phyloP scores from a whole-genome alignment of 2,329 filamentous ascomycete genomes.

The Aspergillus ochraceus region DNA sequence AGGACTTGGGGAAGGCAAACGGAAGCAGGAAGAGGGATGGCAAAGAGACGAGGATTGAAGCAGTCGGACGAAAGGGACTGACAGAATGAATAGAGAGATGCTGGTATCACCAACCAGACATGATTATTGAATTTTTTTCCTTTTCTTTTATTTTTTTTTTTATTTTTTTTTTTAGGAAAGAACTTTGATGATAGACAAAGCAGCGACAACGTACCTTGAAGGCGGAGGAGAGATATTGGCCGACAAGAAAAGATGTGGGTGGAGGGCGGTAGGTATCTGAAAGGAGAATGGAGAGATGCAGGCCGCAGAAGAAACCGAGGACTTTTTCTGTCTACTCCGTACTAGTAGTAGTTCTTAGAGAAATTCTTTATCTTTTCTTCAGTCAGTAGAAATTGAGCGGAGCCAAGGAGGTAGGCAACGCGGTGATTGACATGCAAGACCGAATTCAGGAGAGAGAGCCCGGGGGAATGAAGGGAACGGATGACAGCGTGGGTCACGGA shows the following conservation, averaged over 20 bases:
- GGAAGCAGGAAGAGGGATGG: background rate
- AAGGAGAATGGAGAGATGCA: no score
- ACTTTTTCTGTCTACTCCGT: no score
- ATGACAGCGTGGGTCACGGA: slow-evolving; percentile 8
- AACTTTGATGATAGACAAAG: no score
- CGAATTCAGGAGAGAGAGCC: slow-evolving; percentile 12
- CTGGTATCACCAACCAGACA: background rate
- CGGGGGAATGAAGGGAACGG: slow-evolving; percentile 1
- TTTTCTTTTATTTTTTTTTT: no score
- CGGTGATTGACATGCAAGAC: slow-evolving; percentile 6
- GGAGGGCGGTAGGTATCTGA: no score
- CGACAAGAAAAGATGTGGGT: no score
- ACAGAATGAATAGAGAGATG: background rate
- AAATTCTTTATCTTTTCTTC: background rate
- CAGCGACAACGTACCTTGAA: background rate
- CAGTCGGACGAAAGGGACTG: background rate
- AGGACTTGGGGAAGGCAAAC: background rate
- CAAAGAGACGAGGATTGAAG: background rate
- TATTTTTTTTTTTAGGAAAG: no score
- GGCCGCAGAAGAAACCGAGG: no score
- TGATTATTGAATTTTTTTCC: no score
- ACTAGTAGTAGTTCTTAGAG: no score
- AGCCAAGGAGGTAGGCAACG: background rate
- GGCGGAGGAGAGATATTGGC: background rate
- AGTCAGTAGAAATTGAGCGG: background rate